Base-by-base conservation (phyloP, 306 rosid genomes). In the Geum urbanum region DNA sequence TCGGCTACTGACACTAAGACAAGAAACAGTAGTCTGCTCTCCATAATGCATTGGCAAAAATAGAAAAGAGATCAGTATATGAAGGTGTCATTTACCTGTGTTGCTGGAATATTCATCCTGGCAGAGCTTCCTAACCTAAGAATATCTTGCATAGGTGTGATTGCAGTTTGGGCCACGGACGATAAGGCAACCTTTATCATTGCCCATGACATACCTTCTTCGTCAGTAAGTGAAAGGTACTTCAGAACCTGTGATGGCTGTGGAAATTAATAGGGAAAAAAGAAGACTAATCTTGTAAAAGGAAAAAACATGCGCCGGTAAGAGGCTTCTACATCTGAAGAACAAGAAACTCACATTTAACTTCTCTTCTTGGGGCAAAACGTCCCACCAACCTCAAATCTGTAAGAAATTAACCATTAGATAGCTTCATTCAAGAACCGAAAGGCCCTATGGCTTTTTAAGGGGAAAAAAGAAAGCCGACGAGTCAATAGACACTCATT, bases 21-120 rank as follows among this genome's bases (percentile, higher is more conserved):
- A 6, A 4, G 45, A 9, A 14, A 15, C 5, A 20, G 54, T 41
- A 9, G 13, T 24, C 40, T 44, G 8, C 53, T 7, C 7, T 24
- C 41, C 37, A 39, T 24, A 52, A 19, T 7, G 45, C 45, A 15
- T 59, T 13, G 11, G 40, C 41, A 16, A 4, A 10, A 55, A 55
- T 9, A 22, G n/a, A 57, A 9, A 20, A 22, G n/a, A 24, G 16
- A 56, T 41, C 50, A 20, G 32, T 32, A 72, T 41, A 7, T 46
- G 57, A 71, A 58, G 70, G 18, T 43, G 15, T 50, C 4, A 77
- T 72, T 81, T 85, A 90, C 98, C 97, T 86, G 94, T 81, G 98
- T 92, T 32, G 98, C 98, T 43, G 98, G 98, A 82, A 77, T 85
- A 74, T 92, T 92, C 98, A 92, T 92, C 92, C 98, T 85, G 19